Evolutionary conservation across 2,329 filamentous ascomycete genomes (phyloP), one percentile per base, ranked within the genome.

Genomic region (Pseudogymnoascus sp.): DNA sequence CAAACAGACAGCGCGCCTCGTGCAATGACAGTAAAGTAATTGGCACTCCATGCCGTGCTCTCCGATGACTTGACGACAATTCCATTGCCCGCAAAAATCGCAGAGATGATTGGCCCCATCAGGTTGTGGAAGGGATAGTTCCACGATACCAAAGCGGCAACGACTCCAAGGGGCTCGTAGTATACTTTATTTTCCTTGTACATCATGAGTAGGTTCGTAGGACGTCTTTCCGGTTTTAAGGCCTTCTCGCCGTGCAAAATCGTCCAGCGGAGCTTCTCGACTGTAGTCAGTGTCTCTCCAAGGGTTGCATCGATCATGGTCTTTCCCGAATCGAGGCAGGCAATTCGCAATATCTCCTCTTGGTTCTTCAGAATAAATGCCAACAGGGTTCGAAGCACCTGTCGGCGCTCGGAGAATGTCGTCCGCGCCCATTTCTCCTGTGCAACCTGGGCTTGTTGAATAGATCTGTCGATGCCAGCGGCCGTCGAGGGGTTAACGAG

Each of bases 51-150:
- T 61, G 92, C 93, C 0, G 93, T 97, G 75, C 93, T 90, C 76
- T 99, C 94, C 60, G 91, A 96, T 58, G 89, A 90, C 78, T 99
- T 99, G 74, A 97, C 89, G 42, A 99, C 81, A 67, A 97, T 88
- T 60, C 86, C 91, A 72, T 97, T 97, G 55, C 94, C 94, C 12
- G 92, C 83, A 73, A 97, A 97, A 60, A 97, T 82, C 14, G 90
- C 87, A 67, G 90, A 92, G 72, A 97, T 95, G 67, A 97, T 84
- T 12, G 93, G 94, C 0, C 90, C 91, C 55, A 97, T 84, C 66
- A 97, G 81, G 76, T 99, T 99, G 78, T 99, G 94, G 75, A 97
- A 96, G 49, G 91, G 87, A 73, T 92, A 97, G 78, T 99, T 99
- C 94, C 94, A 99, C 72, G 90, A 94, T 45, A 99, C 91, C 60